Evolutionary conservation across 148 eudicot genomes (phyloP).

Genomic region (Spergularia marina): DNA sequence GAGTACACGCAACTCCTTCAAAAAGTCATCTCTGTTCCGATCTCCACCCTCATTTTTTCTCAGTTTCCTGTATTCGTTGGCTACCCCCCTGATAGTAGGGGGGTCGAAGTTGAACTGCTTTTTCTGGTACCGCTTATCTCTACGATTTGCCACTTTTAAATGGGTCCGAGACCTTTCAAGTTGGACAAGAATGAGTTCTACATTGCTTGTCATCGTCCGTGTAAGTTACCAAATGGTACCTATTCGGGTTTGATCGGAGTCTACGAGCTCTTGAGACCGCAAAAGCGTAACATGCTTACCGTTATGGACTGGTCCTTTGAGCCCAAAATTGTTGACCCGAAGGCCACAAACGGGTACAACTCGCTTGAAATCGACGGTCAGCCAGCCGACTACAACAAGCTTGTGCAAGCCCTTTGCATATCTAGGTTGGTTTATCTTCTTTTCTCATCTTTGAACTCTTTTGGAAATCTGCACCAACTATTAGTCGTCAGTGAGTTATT

Average conservation of each 20-base stretch:
- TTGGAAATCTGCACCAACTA: too few relatives aligned
- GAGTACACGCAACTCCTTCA: too few relatives aligned
- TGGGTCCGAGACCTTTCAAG: neutral
- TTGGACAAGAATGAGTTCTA: neutral
- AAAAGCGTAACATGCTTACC: neutral
- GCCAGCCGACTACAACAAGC: neutral
- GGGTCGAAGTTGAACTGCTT: too few relatives aligned
- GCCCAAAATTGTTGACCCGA: slow-evolving; percentile 1
- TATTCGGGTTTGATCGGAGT: neutral
- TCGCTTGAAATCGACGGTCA: neutral
- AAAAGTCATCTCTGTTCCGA: too few relatives aligned
- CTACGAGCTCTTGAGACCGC: neutral
- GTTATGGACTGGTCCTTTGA: neutral
- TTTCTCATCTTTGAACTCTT: neutral
- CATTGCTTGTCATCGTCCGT: neutral
- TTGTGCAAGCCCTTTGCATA: neutral
- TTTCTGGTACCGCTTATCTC: too few relatives aligned
- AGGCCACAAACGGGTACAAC: neutral
- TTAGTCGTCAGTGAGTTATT: too few relatives aligned
- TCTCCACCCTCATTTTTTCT: too few relatives aligned
- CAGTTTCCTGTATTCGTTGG: too few relatives aligned
- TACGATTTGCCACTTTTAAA: neutral
- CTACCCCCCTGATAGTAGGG: too few relatives aligned
- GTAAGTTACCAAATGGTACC: neutral
- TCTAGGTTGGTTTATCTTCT: neutral